A percentile compares a stretch with the other conserved stretches of the same genome.
These are phyloP conservation scores for Plantago coronopus DNA, from an alignment of 305 asterid genomes.

Conservation along the genomic window DNA sequence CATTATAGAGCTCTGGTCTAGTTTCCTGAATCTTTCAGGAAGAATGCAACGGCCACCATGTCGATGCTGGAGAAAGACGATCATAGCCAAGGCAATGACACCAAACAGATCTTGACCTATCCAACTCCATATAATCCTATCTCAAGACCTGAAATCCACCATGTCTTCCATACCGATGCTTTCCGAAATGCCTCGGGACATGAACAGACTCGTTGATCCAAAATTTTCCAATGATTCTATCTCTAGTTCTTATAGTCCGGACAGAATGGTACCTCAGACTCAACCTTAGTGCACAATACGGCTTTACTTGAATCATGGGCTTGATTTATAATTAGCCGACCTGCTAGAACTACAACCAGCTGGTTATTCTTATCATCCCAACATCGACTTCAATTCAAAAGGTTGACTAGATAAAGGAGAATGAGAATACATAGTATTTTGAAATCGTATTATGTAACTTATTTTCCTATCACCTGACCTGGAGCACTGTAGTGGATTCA, in stretches of 20 bases:
- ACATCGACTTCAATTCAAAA: constrained; percentile 22
- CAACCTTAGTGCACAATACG: constrained; percentile 49
- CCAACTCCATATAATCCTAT: no score
- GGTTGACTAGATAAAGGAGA: neutral
- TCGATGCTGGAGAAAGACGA: constrained; percentile 51
- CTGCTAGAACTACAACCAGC: constrained; percentile 40
- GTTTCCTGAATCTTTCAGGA: constrained; percentile 38
- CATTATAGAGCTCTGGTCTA: constrained; percentile 35
- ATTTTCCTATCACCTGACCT: constrained; percentile 26
- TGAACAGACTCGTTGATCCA: constrained; percentile 38
- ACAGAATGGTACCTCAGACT: constrained; percentile 42
- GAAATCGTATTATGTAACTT: constrained; percentile 32
- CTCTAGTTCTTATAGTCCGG: constrained; percentile 33
- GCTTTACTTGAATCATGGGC: constrained; percentile 9
- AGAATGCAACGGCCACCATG: constrained; percentile 47
- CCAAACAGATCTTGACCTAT: no score
- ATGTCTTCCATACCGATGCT: neutral
- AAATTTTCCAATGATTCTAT: constrained; percentile 37
- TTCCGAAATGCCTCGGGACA: constrained; percentile 34
- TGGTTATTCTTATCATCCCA: constrained; percentile 48
- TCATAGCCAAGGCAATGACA: constrained; percentile 35
- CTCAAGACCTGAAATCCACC: no score
- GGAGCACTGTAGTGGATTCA: constrained; percentile 40
- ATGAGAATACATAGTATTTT: neutral
- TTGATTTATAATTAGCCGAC: constrained; percentile 38